Percentiles rank a stretch among this genome's conserved stretches.
phyloP scores from a whole-genome alignment of 2,329 filamentous ascomycete genomes.

The Penicillium sp. region DNA sequence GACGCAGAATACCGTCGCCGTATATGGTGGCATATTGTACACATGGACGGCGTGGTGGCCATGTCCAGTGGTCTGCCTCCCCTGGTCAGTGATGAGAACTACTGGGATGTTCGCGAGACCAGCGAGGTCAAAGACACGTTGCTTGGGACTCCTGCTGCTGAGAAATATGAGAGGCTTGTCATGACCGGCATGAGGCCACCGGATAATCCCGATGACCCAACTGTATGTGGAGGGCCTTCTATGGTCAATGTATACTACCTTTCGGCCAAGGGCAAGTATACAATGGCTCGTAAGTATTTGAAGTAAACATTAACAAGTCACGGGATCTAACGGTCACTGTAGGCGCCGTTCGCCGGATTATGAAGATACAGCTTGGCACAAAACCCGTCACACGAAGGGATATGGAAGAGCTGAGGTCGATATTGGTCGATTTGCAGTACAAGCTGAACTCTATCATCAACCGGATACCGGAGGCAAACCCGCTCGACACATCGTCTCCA shows the following conservation, averaged over 20 bases:
- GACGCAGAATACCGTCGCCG: conserved; percentile 41
- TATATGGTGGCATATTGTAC: conserved; percentile 45
- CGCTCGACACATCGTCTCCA: conserved; percentile 22
- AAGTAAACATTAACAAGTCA: conserved; percentile 5
- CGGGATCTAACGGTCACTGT: no score
- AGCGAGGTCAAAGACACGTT: conserved; percentile 43
- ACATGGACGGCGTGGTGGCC: conserved; percentile 42
- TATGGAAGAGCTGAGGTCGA: conserved; percentile 38
- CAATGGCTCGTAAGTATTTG: conserved; percentile 37
- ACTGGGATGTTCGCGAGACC: conserved; percentile 41
- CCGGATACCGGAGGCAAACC: conserved; percentile 33
- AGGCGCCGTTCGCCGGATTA: conserved; percentile 38
- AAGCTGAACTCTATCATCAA: conserved; percentile 38
- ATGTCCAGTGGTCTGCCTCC: conserved; percentile 44
- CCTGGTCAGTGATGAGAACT: conserved; percentile 40
- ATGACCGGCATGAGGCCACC: conserved; percentile 25
- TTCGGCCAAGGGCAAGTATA: conserved; percentile 39
- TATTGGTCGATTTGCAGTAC: conserved; percentile 35
- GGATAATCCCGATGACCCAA: conserved; percentile 37
- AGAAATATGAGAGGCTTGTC: conserved; percentile 31
- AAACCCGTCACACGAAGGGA: conserved; percentile 38
- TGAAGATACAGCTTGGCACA: conserved; percentile 40
- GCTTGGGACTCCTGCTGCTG: conserved; percentile 32
- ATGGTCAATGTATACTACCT: conserved; percentile 40
- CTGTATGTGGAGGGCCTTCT: conserved; percentile 32